These are phyloP conservation scores for Phytophthora vignae DNA, from an alignment of 352 stramenopile species.

Conservation along the genomic window DNA sequence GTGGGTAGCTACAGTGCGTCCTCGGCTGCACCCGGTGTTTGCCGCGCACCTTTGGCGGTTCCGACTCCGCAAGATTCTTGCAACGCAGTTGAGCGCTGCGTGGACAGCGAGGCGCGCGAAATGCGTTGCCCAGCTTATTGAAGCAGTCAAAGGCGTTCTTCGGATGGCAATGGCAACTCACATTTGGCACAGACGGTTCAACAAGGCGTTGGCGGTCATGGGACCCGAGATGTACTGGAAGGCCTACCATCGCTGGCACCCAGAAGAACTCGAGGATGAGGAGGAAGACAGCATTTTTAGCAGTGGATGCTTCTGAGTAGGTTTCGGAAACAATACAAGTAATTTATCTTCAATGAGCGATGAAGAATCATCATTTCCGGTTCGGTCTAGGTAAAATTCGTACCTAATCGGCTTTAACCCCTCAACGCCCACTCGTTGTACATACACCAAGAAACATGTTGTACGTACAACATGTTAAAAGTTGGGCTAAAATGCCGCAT, in stretches of 20 bases:
- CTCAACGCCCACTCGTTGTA: too few species aligned
- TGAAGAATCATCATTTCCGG: too few species aligned
- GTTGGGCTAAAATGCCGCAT: not conserved
- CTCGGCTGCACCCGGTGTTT: constrained; percentile 8
- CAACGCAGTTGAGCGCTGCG: not conserved
- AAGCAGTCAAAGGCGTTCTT: constrained; percentile 18
- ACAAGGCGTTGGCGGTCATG: not conserved
- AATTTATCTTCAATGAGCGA: too few species aligned
- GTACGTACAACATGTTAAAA: constrained; percentile 27
- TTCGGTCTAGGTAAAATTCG: too few species aligned
- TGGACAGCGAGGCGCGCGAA: not conserved
- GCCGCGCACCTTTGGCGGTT: constrained; percentile 18
- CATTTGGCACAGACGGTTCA: constrained; percentile 29
- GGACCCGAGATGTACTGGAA: constrained; percentile 33
- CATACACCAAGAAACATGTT: constrained; percentile 20
- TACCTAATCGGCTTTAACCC: too few species aligned
- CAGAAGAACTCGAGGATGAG: constrained; percentile 20
- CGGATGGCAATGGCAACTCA: not conserved
- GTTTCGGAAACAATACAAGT: too few species aligned
- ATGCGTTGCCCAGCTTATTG: too few species aligned
- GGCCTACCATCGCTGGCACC: constrained; percentile 26
- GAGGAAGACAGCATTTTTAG: constrained; percentile 19
- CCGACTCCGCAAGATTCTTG: constrained; percentile 20
- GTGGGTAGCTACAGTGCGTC: not conserved
- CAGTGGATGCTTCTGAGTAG: not conserved